phyloP scores from a whole-genome alignment of 306 rosid genomes.

The Alnus glutinosa region DNA sequence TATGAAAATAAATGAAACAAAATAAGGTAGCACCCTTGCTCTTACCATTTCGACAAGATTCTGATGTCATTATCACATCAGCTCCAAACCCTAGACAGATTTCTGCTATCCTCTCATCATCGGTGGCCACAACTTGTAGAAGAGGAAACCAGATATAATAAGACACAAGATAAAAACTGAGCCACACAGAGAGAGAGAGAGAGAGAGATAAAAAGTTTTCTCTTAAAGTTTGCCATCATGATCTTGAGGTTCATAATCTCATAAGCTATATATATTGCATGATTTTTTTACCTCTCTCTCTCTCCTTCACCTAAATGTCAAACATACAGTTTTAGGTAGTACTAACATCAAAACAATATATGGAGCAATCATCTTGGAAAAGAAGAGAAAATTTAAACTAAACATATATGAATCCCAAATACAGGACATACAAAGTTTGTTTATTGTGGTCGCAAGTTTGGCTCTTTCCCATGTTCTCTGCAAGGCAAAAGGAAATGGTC shows the following conservation, averaged over 20 bases:
- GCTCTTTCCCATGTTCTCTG: conserved; percentile 99
- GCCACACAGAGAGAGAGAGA: background rate
- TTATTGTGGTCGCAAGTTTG: conserved; percentile 77
- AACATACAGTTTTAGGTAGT: too few species aligned
- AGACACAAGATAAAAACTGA: too few species aligned
- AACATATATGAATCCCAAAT: conserved; percentile 23
- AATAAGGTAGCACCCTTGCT: conserved; percentile 10
- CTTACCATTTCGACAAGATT: conserved; percentile 78
- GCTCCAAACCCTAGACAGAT: conserved; percentile 91
- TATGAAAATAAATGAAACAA: background rate
- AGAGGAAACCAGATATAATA: conserved; percentile 20
- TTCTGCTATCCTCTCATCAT: conserved; percentile 78
- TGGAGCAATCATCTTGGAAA: background rate
- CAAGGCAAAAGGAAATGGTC: background rate
- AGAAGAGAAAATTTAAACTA: background rate
- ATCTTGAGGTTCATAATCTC: background rate
- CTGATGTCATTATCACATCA: conserved; percentile 93
- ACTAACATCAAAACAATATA: background rate
- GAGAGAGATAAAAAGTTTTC: background rate
- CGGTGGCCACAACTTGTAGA: conserved; percentile 87
- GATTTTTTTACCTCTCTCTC: background rate
- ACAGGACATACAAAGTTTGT: conserved; percentile 66
- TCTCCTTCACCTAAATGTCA: too few species aligned
- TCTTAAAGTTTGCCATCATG: background rate
- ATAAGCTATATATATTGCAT: background rate